Evolutionary conservation across 1,139 yeast genomes (phyloP).

Genomic region (Pichia sp.): DNA sequence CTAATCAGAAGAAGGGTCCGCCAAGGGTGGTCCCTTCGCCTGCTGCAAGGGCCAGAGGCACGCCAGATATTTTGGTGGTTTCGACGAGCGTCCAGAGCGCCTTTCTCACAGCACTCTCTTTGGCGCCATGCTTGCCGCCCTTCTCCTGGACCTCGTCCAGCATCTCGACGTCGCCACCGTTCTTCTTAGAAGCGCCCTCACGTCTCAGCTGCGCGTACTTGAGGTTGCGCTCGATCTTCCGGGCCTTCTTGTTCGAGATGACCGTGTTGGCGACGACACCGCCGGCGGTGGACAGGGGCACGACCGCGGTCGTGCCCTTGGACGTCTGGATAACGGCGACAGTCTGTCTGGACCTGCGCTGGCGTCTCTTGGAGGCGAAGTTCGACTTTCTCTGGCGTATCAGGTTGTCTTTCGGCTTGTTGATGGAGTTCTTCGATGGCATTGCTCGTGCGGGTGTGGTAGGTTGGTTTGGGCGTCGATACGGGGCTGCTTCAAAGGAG

Average conservation of each 20-base stretch:
- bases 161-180: conserved; percentile 44
- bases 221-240: conserved; percentile 76
- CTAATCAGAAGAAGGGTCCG: conserved; percentile 30
- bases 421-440: conserved; percentile 65
- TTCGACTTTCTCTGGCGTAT: conserved; percentile 52
- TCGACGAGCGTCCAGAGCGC: conserved; percentile 70
- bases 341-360: conserved; percentile 42
- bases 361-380: conserved; percentile 54
- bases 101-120: conserved; percentile 51
- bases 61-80: conserved; percentile 42
- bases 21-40: conserved; percentile 87
- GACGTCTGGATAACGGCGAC: conserved; percentile 36
- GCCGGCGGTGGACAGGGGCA: conserved; percentile 47
- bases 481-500: not conserved
- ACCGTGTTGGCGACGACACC: conserved; percentile 54
- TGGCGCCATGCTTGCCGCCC: conserved; percentile 25
- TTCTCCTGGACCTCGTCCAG: conserved; percentile 27
- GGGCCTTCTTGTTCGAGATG: conserved; percentile 74
- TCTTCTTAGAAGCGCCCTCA: conserved; percentile 38
- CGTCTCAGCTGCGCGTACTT: conserved; percentile 61
- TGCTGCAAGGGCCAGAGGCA: conserved; percentile 39
- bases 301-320: conserved; percentile 58
- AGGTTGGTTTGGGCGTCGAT: not conserved
- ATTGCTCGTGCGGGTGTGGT: conserved; percentile 4
- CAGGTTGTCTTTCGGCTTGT: conserved; percentile 69